Evolutionary conservation across 768 basidiomycete species (phyloP).

Genomic region (Boletus barrowsii): DNA sequence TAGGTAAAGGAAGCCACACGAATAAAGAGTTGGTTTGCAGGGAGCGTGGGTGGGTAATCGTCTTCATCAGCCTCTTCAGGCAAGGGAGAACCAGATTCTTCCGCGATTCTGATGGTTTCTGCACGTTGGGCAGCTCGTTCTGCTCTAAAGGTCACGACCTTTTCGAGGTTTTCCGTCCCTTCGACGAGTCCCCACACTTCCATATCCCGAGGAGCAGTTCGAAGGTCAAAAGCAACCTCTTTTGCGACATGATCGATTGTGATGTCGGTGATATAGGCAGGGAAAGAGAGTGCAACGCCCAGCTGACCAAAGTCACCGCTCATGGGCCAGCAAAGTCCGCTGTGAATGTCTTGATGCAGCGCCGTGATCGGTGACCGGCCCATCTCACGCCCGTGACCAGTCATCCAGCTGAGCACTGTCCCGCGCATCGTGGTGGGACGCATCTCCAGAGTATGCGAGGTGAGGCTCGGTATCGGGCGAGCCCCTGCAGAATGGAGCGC

Average conservation of each 20-base stretch:
- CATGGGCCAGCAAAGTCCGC: conserved; percentile 95
- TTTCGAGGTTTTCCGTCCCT: conserved; percentile 64
- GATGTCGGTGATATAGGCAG: conserved; percentile 57
- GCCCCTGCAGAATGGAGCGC: conserved; percentile 84
- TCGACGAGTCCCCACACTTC: conserved; percentile 92
- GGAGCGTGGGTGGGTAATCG: conserved; percentile 49
- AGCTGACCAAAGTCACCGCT: conserved; percentile 73
- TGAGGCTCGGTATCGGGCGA: conserved; percentile 75
- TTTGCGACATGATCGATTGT: conserved; percentile 85
- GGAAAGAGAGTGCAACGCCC: conserved; percentile 71
- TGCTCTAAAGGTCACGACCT: conserved; percentile 54
- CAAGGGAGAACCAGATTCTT: conserved; percentile 24
- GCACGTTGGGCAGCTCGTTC: conserved; percentile 38
- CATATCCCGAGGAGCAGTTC: conserved; percentile 80
- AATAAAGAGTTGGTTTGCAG: conserved; percentile 47
- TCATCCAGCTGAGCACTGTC: conserved; percentile 53
- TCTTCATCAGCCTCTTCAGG: conserved; percentile 30
- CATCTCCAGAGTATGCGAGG: conserved; percentile 74
- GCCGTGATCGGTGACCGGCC: conserved; percentile 86
- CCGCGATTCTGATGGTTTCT: conserved; percentile 32
- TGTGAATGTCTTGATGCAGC: conserved; percentile 79
- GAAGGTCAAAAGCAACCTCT: conserved; percentile 79
- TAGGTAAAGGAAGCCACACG: conserved; percentile 71
- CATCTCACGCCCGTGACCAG: conserved; percentile 57
- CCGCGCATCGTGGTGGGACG: conserved; percentile 47